A percentile compares a stretch with the other conserved stretches of the same genome.
phyloP scores from a whole-genome alignment of 345 rosid species.

The Laguncularia racemosa region DNA sequence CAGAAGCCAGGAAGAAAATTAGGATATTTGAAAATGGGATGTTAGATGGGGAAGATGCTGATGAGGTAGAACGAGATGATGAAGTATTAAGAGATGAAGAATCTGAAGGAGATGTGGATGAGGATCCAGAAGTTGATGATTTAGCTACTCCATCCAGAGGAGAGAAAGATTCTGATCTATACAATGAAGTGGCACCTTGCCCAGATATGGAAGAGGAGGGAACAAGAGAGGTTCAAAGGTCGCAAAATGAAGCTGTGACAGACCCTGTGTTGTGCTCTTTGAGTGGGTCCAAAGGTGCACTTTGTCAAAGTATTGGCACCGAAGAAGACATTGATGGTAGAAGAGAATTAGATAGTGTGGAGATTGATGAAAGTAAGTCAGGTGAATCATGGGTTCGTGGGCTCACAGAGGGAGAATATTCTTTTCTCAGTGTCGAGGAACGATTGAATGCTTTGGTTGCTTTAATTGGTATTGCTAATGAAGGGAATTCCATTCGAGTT shows the following conservation, averaged over 20 bases:
- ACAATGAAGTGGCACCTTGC: conserved; percentile 31
- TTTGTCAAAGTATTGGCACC: conserved; percentile 19
- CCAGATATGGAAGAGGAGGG: conserved; percentile 37
- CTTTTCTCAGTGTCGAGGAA: conserved; percentile 91
- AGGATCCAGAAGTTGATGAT: conserved; percentile 96
- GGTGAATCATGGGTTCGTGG: conserved; percentile 94
- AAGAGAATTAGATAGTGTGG: conserved; percentile 38
- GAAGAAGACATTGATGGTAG: conserved; percentile 27
- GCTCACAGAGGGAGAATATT: conserved; percentile 91
- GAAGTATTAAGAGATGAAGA: conserved; percentile 66
- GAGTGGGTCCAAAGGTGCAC: conserved; percentile 30
- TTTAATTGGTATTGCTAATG: conserved; percentile 81
- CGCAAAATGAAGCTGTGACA: conserved; percentile 32
- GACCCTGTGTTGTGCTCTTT: conserved; percentile 31
- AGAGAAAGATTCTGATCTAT: conserved; percentile 34
- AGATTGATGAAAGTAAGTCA: conserved; percentile 69
- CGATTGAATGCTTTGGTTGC: conserved; percentile 82
- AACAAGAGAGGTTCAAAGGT: conserved; percentile 21
- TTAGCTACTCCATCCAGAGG: conserved; percentile 41
- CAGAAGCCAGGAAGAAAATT: conserved; percentile 89
- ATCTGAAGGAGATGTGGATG: conserved; percentile 19
- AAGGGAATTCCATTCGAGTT: conserved; percentile 87
- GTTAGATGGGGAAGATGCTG: conserved; percentile 73
- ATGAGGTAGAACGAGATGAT: conserved; percentile 82
- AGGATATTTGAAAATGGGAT: conserved; percentile 87